These are phyloP conservation scores for Podila horticola DNA, from an alignment of 192 early-diverging fungal genomes.

Conservation along the genomic window DNA sequence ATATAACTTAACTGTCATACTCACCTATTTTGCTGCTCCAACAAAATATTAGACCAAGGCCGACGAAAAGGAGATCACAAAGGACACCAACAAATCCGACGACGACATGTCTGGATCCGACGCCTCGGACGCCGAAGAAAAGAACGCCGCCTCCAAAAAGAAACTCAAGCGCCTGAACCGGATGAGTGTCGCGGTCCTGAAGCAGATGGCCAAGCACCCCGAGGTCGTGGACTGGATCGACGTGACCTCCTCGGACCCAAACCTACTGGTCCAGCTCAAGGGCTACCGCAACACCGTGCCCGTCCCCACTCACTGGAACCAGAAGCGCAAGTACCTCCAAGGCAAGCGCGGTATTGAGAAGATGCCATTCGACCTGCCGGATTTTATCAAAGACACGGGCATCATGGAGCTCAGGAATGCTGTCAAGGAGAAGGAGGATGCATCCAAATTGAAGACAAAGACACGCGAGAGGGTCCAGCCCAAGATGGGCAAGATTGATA, in stretches of 20 bases:
- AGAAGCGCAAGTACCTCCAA: constrained; percentile 97
- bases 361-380: constrained; percentile 92
- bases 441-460: constrained; percentile 80
- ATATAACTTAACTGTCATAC: no score
- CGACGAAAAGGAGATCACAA: constrained; percentile 15
- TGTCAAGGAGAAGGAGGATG: constrained; percentile 89
- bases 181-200: constrained; percentile 89
- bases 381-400: constrained; percentile 97
- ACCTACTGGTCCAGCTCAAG: constrained; percentile 91
- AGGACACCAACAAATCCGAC: constrained; percentile 27
- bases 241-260: constrained; percentile 90
- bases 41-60: constrained; percentile 13
- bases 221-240: constrained; percentile 94
- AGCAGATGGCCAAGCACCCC: constrained; percentile 89
- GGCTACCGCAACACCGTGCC: constrained; percentile 93
- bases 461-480: constrained; percentile 89
- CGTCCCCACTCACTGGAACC: constrained; percentile 94
- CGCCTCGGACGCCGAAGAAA: constrained; percentile 43
- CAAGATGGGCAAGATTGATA: constrained; percentile 95
- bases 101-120: constrained; percentile 39
- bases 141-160: constrained; percentile 63
- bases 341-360: constrained; percentile 98
- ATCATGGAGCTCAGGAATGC: constrained; percentile 96
- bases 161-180: constrained; percentile 67
- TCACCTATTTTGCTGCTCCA: no score